Percentiles rank a stretch among this genome's conserved stretches.
phyloP scores from a whole-genome alignment of 768 basidiomycete species.

The Suillus alpinus region DNA sequence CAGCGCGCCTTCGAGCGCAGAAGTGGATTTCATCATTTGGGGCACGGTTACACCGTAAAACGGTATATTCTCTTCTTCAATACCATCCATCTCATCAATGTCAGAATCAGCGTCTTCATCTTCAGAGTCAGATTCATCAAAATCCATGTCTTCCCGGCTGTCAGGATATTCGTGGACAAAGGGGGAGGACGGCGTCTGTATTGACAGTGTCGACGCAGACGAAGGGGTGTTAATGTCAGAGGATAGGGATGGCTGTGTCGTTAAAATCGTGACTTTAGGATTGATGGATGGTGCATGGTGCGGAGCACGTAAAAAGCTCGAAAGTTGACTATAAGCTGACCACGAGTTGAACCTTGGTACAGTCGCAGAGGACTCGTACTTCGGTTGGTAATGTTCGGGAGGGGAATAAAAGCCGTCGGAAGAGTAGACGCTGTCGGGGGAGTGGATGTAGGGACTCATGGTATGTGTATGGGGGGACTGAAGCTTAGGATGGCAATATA shows the following conservation, averaged over 20 bases:
- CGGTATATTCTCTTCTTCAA: conserved; percentile 20
- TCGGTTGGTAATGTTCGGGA: conserved; percentile 22
- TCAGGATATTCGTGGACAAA: conserved; percentile 17
- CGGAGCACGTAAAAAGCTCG: conserved; percentile 11
- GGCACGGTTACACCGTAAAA: conserved; percentile 21
- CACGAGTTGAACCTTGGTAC: conserved; percentile 15
- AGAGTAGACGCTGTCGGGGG: conserved; percentile 15
- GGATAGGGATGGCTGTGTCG: conserved; percentile 17
- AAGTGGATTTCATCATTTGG: conserved; percentile 29
- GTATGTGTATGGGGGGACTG: conserved; percentile 15
- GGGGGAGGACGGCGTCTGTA: conserved; percentile 29
- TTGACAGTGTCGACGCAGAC: conserved; percentile 30
- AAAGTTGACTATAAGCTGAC: conserved; percentile 16
- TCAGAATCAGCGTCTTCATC: conserved; percentile 32
- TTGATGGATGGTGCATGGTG: conserved; percentile 19
- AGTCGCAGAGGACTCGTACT: conserved; percentile 13
- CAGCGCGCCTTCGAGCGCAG: conserved; percentile 30
- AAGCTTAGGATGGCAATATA: conserved; percentile 30
- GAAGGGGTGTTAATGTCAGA: conserved; percentile 31
- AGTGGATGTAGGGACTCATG: conserved; percentile 28
- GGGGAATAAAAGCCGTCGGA: conserved; percentile 20
- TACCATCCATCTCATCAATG: conserved; percentile 32
- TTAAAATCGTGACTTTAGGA: conserved; percentile 27
- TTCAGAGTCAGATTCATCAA: conserved; percentile 29
- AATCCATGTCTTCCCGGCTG: conserved; percentile 19